These are phyloP conservation scores for Moricandia moricandioides DNA, from an alignment of 345 rosid genomes.

Conservation along the genomic window DNA sequence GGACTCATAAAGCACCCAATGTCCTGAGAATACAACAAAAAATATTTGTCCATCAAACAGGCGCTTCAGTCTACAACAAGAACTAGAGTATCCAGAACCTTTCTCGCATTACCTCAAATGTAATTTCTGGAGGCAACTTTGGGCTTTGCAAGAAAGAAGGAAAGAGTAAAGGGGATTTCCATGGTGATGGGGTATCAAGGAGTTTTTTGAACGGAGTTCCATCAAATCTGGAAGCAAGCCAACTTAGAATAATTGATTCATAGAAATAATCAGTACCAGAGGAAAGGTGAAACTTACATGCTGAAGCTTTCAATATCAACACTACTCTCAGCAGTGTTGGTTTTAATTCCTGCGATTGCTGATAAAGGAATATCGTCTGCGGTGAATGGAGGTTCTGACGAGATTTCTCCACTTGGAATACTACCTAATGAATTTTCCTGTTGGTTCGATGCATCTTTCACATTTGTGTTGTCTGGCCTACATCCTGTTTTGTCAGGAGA, in stretches of 20 bases:
- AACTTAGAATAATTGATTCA: neutral
- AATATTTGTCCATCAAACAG: constrained; percentile 5
- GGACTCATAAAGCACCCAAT: constrained; percentile 91
- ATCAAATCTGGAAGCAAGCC: constrained; percentile 55
- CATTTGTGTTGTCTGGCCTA: constrained; percentile 40
- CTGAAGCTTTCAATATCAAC: constrained; percentile 33
- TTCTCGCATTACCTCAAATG: constrained; percentile 66
- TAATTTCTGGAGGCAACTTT: constrained; percentile 70
- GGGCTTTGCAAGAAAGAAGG: constrained; percentile 77
- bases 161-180: constrained; percentile 95
- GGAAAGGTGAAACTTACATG: constrained; percentile 51
- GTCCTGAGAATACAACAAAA: constrained; percentile 53
- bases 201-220: constrained; percentile 79
- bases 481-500: constrained; percentile 51
- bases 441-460: constrained; percentile 45
- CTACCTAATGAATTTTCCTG: constrained; percentile 37
- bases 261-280: constrained; percentile 6
- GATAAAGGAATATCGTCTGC: constrained; percentile 29
- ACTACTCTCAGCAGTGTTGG: constrained; percentile 43
- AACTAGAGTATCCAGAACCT: constrained; percentile 13
- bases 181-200: constrained; percentile 83
- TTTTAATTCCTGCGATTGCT: constrained; percentile 26
- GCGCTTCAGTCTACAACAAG: neutral
- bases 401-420: constrained; percentile 30
- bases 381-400: constrained; percentile 47